Percentiles rank a stretch among this genome's conserved stretches.
Evolutionary conservation across 805 yeast species (phyloP).

Genomic region (Pichia kluyveri): DNA sequence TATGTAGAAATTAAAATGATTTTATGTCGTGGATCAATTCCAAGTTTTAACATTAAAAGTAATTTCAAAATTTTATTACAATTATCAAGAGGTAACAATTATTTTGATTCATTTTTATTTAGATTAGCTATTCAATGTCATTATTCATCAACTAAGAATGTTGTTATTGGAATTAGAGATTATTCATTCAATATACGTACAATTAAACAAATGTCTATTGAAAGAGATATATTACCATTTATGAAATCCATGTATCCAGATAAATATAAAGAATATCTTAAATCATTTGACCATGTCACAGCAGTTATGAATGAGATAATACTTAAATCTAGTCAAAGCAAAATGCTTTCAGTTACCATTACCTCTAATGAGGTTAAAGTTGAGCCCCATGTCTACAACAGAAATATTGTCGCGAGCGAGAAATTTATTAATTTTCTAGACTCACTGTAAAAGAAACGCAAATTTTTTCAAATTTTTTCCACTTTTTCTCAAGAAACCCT

Average conservation of each 20-base stretch:
- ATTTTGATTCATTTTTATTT: constrained; percentile 5
- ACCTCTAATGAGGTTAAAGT: not conserved
- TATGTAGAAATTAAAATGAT: constrained; percentile 12
- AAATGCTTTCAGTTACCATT: not conserved
- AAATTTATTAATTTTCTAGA: not conserved
- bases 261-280: constrained; percentile 3
- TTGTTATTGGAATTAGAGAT: constrained; percentile 13
- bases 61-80: constrained; percentile 2
- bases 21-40: constrained; percentile 6
- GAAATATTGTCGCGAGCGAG: not conserved
- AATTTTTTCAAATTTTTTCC: not conserved
- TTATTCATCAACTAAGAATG: constrained; percentile 6
- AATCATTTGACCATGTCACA: not conserved
- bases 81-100: constrained; percentile 3
- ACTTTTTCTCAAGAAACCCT: no score
- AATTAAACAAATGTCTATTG: constrained; percentile 1
- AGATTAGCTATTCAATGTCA: constrained; percentile 9
- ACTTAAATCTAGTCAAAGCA: not conserved
- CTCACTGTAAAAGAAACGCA: no score
- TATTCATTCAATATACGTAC: constrained; percentile 6
- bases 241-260: constrained; percentile 1
- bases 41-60: constrained; percentile 1
- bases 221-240: constrained; percentile 6
- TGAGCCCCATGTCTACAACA: not conserved
- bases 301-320: not conserved